phyloP scores from a whole-genome alignment of 163 green algal species.

The Prototheca stagnorum region DNA sequence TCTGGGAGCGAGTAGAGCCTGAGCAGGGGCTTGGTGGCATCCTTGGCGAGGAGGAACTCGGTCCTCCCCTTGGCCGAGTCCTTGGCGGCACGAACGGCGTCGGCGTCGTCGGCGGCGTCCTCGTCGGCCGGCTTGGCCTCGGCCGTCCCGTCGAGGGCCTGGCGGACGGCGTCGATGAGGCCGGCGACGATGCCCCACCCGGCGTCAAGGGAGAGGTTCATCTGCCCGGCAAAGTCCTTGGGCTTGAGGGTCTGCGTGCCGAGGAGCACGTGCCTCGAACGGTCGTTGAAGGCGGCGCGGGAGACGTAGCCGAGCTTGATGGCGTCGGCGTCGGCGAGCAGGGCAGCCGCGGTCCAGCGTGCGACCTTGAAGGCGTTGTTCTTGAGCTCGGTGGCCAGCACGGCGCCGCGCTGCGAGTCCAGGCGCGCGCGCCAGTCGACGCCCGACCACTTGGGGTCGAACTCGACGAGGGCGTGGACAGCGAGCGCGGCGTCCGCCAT shows the following conservation, averaged over 20 bases:
- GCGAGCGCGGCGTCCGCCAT: slow-evolving; percentile 54
- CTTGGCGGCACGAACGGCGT: too few relatives aligned
- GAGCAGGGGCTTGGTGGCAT: slow-evolving; percentile 73
- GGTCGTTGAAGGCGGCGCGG: slow-evolving; percentile 51
- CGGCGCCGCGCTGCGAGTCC: slow-evolving; percentile 87
- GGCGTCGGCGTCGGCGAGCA: slow-evolving; percentile 66
- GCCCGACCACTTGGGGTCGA: slow-evolving; percentile 57
- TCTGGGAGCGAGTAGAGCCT: slow-evolving; percentile 58
- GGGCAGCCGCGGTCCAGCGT: slow-evolving; percentile 80
- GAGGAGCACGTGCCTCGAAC: slow-evolving; percentile 76
- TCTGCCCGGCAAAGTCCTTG: slow-evolving; percentile 81
- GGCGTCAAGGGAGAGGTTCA: slow-evolving; percentile 89
- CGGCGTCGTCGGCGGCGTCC: too few relatives aligned
- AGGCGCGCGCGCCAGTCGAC: slow-evolving; percentile 92
- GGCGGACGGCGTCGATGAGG: slow-evolving; percentile 55
- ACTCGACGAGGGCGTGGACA: slow-evolving; percentile 90
- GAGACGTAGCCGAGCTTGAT: slow-evolving; percentile 93
- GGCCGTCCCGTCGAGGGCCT: slow-evolving; percentile 37
- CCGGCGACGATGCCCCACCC: slow-evolving; percentile 85
- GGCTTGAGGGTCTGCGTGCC: slow-evolving; percentile 90
- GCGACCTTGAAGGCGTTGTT: slow-evolving; percentile 98
- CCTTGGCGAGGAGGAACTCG: slow-evolving; percentile 92
- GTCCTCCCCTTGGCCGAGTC: slow-evolving; percentile 31
- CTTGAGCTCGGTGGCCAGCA: slow-evolving; percentile 96
- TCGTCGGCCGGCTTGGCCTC: too few relatives aligned